Evolutionary conservation across 306 rosid genomes (phyloP).

Genomic region (Cucurbita moschata): DNA sequence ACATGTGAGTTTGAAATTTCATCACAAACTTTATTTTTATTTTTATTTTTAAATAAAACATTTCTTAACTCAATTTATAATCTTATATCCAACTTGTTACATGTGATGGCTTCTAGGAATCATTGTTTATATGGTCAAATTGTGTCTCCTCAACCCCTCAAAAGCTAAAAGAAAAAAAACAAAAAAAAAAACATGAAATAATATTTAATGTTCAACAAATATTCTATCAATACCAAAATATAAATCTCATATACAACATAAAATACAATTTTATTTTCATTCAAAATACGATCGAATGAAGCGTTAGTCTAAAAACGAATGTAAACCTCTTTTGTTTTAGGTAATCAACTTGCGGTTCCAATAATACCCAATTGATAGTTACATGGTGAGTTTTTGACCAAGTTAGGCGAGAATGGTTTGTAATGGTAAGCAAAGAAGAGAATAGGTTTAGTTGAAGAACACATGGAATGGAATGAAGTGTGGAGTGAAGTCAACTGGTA

Average conservation of each 20-base stretch:
- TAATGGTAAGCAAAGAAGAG: too few relatives aligned
- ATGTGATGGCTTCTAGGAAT: not conserved
- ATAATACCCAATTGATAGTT: too few relatives aligned
- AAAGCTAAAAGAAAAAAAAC: too few relatives aligned
- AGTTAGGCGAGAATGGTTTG: not conserved
- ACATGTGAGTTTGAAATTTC: not conserved
- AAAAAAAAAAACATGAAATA: too few relatives aligned
- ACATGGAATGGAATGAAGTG: not conserved
- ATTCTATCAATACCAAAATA: too few relatives aligned
- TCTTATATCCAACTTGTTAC: not conserved
- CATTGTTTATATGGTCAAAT: not conserved
- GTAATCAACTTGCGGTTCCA: too few relatives aligned
- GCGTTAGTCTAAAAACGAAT: too few relatives aligned
- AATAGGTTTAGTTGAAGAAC: not conserved
- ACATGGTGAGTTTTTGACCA: not conserved
- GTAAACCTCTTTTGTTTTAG: too few relatives aligned
- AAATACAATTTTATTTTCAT: too few relatives aligned
- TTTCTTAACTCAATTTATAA: not conserved
- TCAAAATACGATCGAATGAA: too few relatives aligned
- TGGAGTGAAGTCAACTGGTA: not conserved
- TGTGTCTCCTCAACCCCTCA: not conserved
- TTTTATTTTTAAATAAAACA: not conserved
- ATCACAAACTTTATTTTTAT: not conserved
- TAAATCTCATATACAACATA: too few relatives aligned
- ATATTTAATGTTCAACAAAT: too few relatives aligned